Evolutionary conservation across 768 basidiomycete genomes (phyloP).

Genomic region (Leucosporidium yakuticum): DNA sequence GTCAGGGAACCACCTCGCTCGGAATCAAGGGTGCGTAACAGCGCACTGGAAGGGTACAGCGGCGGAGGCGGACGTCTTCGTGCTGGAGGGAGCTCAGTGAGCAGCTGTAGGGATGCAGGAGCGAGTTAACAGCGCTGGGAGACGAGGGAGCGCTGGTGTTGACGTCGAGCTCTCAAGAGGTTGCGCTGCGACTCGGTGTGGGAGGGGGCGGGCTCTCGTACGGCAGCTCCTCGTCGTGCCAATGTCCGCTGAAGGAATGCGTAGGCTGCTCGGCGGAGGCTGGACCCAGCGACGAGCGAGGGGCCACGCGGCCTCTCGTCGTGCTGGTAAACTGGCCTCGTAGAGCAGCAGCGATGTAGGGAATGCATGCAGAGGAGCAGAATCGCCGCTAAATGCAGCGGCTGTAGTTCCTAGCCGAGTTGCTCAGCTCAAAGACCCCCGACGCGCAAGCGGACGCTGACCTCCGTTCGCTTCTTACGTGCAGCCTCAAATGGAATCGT

Average conservation of each 20-base stretch:
- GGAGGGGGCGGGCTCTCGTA: background rate
- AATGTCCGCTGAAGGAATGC: no score
- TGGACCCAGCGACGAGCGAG: background rate
- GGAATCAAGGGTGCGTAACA: slow-evolving; percentile 85
- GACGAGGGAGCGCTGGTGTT: no score
- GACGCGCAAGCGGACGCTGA: background rate
- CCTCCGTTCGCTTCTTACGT: background rate
- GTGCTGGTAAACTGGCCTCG: background rate
- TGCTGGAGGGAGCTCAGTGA: background rate
- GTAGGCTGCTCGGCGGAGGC: no score
- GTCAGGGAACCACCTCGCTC: slow-evolving; percentile 80
- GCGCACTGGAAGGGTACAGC: background rate
- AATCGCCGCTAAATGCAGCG: background rate
- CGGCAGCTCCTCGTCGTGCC: no score
- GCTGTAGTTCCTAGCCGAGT: background rate
- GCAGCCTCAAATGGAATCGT: slow-evolving; percentile 98
- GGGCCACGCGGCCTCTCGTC: background rate
- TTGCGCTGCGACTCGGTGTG: background rate
- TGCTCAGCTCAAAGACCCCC: background rate
- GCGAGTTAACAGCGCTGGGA: background rate
- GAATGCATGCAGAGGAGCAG: background rate
- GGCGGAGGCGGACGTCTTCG: background rate
- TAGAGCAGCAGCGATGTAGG: background rate
- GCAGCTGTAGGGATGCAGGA: background rate
- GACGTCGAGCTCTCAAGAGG: no score